Percentiles rank a stretch among this genome's conserved stretches.
phyloP scores from a whole-genome alignment of 352 stramenopile genomes.

The Blastocystis sp. region DNA sequence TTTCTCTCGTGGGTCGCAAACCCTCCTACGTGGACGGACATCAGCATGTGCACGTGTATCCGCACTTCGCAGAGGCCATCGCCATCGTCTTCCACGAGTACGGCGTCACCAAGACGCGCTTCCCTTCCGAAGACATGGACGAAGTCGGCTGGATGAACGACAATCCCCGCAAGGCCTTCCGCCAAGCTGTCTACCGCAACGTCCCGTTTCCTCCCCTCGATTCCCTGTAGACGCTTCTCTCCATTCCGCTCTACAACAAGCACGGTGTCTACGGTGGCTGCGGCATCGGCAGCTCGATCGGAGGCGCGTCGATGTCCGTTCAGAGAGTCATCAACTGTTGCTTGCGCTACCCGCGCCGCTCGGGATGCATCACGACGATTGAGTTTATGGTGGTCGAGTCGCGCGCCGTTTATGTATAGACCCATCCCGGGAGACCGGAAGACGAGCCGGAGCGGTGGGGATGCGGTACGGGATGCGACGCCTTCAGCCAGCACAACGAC shows the following conservation, averaged over 20 bases:
- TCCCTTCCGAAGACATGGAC: constrained; percentile 71
- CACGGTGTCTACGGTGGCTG: constrained; percentile 35
- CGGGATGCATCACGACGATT: neutral
- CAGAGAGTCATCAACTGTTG: constrained; percentile 70
- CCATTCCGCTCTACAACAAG: constrained; percentile 56
- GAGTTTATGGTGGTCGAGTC: constrained; percentile 24
- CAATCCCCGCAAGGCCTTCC: constrained; percentile 53
- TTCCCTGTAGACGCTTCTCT: constrained; percentile 22
- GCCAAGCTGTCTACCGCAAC: constrained; percentile 29
- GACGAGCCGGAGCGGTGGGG: neutral
- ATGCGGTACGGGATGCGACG: constrained; percentile 52
- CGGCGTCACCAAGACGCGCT: constrained; percentile 53
- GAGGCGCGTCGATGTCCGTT: constrained; percentile 31
- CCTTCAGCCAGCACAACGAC: constrained; percentile 50
- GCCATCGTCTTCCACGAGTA: constrained; percentile 61
- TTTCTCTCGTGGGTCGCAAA: constrained; percentile 8
- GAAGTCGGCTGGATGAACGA: constrained; percentile 73
- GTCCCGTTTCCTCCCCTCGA: neutral
- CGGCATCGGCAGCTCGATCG: constrained; percentile 63
- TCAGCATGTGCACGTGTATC: constrained; percentile 73
- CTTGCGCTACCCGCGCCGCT: constrained; percentile 34
- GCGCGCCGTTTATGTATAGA: neutral
- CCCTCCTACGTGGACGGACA: constrained; percentile 67
- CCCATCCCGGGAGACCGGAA: constrained; percentile 54
- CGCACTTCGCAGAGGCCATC: constrained; percentile 25